Evolutionary conservation across 192 early-diverging fungal species (phyloP).

Genomic region (Rhizophagus sp.): DNA sequence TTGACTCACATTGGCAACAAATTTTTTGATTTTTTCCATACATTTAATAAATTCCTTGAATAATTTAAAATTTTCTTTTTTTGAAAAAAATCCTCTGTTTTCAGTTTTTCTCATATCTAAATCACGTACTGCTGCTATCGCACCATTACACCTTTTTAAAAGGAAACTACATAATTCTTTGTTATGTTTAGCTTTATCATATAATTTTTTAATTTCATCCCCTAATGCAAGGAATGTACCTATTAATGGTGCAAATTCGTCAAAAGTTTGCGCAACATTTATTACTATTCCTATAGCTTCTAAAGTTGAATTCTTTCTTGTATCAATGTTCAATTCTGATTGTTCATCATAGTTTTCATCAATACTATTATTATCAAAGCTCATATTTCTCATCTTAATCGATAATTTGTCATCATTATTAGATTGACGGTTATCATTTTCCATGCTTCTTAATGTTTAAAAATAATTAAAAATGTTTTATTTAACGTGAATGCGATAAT

Average conservation of each 20-base stretch:
- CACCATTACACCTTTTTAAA: background rate
- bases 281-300: background rate
- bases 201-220: background rate
- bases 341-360: too few species aligned
- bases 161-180: background rate
- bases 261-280: background rate
- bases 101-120: background rate
- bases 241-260: background rate
- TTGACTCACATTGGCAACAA: too few species aligned
- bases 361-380: background rate
- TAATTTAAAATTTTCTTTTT: background rate
- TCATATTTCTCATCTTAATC: background rate
- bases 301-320: too few species aligned
- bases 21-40: background rate
- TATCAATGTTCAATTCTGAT: too few species aligned
- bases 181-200: background rate
- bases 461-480: too few species aligned
- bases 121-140: background rate
- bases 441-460: too few species aligned
- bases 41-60: background rate
- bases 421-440: too few species aligned
- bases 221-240: background rate
- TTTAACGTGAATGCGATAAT: too few species aligned
- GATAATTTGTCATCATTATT: background rate
- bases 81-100: background rate